Conservation (phyloP, 2,329 filamentous ascomycete genomes). For the Claviceps digitariae region DNA sequence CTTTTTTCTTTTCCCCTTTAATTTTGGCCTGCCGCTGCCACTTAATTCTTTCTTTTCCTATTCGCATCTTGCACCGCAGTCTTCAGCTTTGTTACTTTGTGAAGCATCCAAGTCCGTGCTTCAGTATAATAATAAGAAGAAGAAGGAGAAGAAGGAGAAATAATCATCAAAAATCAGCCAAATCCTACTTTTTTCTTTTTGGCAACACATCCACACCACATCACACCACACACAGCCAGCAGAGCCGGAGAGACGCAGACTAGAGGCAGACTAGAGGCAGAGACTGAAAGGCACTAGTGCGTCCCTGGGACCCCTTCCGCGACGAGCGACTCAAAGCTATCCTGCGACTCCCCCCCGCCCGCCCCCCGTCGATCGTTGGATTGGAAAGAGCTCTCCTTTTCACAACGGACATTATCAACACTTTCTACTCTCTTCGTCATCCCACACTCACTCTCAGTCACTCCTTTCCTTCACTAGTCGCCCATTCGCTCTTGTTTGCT, state of each 20-base stretch:
- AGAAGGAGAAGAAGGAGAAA: neutral
- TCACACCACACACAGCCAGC: no score
- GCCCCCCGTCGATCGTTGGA: slow-evolving; percentile 7
- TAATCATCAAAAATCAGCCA: no score
- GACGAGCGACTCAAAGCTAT: slow-evolving; percentile 19
- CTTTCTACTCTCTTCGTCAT: slow-evolving; percentile 12
- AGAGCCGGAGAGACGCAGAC: no score
- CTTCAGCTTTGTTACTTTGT: neutral
- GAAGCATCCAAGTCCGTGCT: neutral
- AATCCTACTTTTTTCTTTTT: no score
- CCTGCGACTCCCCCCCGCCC: slow-evolving; percentile 5
- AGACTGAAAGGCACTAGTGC: slow-evolving; percentile 12
- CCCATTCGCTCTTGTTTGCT: slow-evolving; percentile 1
- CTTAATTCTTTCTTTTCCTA: no score
- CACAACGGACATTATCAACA: slow-evolving; percentile 15
- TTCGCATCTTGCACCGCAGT: neutral
- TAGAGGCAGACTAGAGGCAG: neutral
- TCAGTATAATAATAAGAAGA: neutral
- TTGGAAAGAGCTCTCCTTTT: slow-evolving; percentile 15
- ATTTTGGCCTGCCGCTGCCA: neutral
- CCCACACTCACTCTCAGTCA: slow-evolving; percentile 23
- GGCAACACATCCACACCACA: no score
- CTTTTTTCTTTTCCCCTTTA: neutral
- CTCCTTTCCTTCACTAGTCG: slow-evolving; percentile 20
- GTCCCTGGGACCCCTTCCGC: slow-evolving; percentile 18